Conservation (phyloP, 768 basidiomycete species). For the Clathrus columnatus region DNA sequence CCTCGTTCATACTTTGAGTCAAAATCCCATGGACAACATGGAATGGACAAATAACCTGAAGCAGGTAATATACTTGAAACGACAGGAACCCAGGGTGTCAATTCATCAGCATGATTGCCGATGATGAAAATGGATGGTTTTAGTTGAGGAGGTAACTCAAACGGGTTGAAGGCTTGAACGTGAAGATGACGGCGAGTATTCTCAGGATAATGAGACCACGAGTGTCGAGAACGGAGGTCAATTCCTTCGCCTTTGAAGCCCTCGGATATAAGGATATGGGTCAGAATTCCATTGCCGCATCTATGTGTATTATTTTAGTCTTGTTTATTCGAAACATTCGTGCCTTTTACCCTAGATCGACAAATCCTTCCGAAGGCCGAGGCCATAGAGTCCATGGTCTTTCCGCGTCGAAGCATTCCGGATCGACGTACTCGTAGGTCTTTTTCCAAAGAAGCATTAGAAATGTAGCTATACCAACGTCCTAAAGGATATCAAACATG, state of each 20-base stretch:
- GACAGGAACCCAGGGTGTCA: conserved; percentile 91
- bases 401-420: neutral
- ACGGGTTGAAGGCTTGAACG: conserved; percentile 68
- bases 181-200: conserved; percentile 51
- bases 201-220: conserved; percentile 73
- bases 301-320: conserved; percentile 28
- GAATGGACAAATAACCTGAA: conserved; percentile 72
- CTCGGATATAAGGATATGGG: conserved; percentile 76
- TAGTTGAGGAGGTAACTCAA: conserved; percentile 19
- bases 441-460: conserved; percentile 87
- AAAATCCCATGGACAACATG: conserved; percentile 85
- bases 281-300: conserved; percentile 88
- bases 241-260: conserved; percentile 81
- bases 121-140: conserved; percentile 62
- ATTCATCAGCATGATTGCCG: conserved; percentile 93
- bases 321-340: neutral
- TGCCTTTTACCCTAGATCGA: conserved; percentile 67
- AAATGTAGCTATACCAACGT: conserved; percentile 91
- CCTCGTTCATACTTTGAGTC: conserved; percentile 56
- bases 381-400: conserved; percentile 65
- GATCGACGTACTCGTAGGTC: conserved; percentile 34
- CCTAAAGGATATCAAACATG: conserved; percentile 34
- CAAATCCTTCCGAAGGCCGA: conserved; percentile 73
- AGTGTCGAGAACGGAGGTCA: conserved; percentile 76
- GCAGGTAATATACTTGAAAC: conserved; percentile 54